Evolutionary conservation across 345 rosid genomes (phyloP).

Genomic region (Lepidium aucheri): DNA sequence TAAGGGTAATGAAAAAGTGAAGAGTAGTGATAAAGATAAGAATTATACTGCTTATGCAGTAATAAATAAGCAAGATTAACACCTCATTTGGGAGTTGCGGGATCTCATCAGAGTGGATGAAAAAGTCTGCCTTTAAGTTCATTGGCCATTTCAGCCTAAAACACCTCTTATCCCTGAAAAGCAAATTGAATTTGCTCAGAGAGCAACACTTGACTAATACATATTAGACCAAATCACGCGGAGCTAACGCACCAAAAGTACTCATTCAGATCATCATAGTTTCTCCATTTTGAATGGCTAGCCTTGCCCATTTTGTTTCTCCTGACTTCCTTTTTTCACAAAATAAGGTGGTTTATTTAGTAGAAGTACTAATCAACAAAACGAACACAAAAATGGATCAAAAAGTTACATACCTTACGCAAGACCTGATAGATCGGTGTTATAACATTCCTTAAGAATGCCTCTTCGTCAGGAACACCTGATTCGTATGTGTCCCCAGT

Average conservation of each 20-base stretch:
- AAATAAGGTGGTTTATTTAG: conserved; percentile 10
- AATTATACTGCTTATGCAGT: background rate
- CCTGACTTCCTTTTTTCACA: conserved; percentile 60
- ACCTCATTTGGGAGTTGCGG: conserved; percentile 34
- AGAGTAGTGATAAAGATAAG: background rate
- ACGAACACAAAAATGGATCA: background rate
- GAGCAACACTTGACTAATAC: background rate
- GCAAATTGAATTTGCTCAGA: conserved; percentile 6
- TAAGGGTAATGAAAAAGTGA: background rate
- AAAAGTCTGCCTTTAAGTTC: conserved; percentile 57
- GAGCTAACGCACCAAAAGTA: conserved; percentile 73
- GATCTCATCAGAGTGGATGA: conserved; percentile 48
- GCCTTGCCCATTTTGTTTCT: conserved; percentile 79
- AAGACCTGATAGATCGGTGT: conserved; percentile 71
- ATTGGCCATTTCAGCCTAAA: conserved; percentile 69
- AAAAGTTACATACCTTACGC: conserved; percentile 44
- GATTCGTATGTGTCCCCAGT: conserved; percentile 43
- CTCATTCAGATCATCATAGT: conserved; percentile 95
- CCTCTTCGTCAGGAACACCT: conserved; percentile 59
- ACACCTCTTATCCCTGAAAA: conserved; percentile 63
- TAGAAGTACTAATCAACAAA: background rate
- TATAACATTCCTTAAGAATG: conserved; percentile 70
- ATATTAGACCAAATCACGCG: conserved; percentile 3
- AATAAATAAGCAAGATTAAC: background rate
- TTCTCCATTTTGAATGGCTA: conserved; percentile 97